phyloP scores from a whole-genome alignment of 352 stramenopile species.

The Phytophthora idaei region DNA sequence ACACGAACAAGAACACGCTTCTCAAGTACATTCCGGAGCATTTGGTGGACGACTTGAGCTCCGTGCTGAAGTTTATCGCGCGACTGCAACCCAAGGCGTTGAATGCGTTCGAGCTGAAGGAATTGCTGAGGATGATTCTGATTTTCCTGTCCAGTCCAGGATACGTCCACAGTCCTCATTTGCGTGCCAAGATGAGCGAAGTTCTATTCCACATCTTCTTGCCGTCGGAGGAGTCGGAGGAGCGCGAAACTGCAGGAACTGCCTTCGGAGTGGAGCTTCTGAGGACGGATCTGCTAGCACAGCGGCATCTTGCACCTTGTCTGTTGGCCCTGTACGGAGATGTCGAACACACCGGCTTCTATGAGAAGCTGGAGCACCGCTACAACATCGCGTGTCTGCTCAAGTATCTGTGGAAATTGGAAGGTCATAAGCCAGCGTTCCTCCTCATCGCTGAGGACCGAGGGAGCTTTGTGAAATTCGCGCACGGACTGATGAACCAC shows the following conservation, averaged over 20 bases:
- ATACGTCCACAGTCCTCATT: conserved; percentile 90
- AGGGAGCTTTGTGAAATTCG: conserved; percentile 97
- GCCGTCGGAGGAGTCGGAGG: conserved; percentile 82
- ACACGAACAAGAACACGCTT: conserved; percentile 34
- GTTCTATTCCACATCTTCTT: conserved; percentile 97
- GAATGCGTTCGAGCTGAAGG: conserved; percentile 80
- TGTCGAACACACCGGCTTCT: conserved; percentile 98
- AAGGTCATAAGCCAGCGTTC: conserved; percentile 95
- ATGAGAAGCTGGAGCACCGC: conserved; percentile 97
- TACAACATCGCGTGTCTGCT: conserved; percentile 97
- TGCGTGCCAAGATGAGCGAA: conserved; percentile 96
- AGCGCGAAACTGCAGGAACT: conserved; percentile 68
- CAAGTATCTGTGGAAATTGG: conserved; percentile 97
- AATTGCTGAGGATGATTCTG: conserved; percentile 92
- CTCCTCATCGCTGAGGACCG: conserved; percentile 92
- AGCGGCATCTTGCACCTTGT: conserved; percentile 93
- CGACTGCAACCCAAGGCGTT: conserved; percentile 88
- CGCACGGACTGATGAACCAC: conserved; percentile 99
- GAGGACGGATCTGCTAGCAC: conserved; percentile 65
- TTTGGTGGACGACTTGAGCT: conserved; percentile 95
- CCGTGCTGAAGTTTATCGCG: conserved; percentile 91
- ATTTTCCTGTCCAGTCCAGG: conserved; percentile 90
- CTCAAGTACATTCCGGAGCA: conserved; percentile 94
- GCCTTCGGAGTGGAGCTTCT: conserved; percentile 65
- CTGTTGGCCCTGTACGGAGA: conserved; percentile 98